phyloP scores from a whole-genome alignment of 768 basidiomycete genomes.

The Leccinellum rugosiceps region DNA sequence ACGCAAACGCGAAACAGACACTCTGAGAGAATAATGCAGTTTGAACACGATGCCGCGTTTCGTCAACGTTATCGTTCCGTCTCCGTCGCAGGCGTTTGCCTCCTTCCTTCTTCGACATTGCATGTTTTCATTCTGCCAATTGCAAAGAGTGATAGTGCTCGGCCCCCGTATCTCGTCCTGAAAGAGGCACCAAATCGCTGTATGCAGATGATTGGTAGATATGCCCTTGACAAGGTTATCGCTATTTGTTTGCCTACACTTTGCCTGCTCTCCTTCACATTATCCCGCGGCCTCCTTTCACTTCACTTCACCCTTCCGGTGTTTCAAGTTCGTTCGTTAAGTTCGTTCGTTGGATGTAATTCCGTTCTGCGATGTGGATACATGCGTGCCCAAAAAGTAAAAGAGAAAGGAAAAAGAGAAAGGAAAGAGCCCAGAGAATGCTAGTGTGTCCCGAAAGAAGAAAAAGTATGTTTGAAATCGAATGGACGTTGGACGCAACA shows the following conservation, averaged over 20 bases:
- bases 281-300: no score
- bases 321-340: no score
- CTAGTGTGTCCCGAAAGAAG: slow-evolving; percentile 11
- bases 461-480: neutral
- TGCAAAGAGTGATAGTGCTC: neutral
- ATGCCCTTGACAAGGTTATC: neutral
- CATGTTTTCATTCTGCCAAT: neutral
- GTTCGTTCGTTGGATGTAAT: neutral
- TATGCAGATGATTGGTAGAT: neutral
- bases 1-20: neutral
- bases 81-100: neutral
- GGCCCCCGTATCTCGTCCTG: neutral
- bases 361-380: slow-evolving; percentile 4
- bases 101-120: neutral
- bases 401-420: neutral
- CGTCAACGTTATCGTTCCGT: neutral
- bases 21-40: neutral
- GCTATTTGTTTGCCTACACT: neutral
- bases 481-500: neutral
- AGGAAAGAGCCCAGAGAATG: neutral
- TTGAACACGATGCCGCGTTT: neutral
- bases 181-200: neutral
- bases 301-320: no score
- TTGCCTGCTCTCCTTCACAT: neutral
- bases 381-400: neutral